These are phyloP conservation scores for Curvularia eragrostidis DNA, from an alignment of 2,329 filamentous ascomycete species.

Conservation along the genomic window DNA sequence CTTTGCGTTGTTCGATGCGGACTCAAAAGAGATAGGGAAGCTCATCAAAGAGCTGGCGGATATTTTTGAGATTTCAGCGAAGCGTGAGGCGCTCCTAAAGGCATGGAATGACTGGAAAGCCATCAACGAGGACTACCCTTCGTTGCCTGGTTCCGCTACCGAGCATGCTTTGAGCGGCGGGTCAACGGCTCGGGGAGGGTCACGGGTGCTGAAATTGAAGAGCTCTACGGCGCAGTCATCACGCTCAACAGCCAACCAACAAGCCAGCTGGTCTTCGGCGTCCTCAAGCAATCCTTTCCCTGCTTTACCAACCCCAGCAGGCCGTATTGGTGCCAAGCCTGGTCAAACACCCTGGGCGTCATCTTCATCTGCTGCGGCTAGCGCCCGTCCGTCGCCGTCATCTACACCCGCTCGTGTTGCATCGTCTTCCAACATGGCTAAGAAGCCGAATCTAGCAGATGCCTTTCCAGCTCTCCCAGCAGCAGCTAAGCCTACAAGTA, in stretches of 20 bases:
- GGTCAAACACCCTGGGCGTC: slow-evolving; percentile 48
- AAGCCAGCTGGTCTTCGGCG: slow-evolving; percentile 64
- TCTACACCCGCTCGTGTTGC: slow-evolving; percentile 46
- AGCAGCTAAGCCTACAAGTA: slow-evolving; percentile 71
- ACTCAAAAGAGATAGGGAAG: slow-evolving; percentile 81
- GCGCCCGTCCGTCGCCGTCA: slow-evolving; percentile 49
- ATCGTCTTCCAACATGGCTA: slow-evolving; percentile 38
- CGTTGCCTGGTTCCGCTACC: slow-evolving; percentile 71
- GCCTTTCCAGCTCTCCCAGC: slow-evolving; percentile 84
- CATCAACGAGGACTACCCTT: slow-evolving; percentile 94
- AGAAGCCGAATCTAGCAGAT: slow-evolving; percentile 53
- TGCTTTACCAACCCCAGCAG: slow-evolving; percentile 37
- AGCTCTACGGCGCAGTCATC: slow-evolving; percentile 73
- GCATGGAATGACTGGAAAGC: slow-evolving; percentile 96
- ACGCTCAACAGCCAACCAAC: slow-evolving; percentile 63
- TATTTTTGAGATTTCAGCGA: slow-evolving; percentile 82
- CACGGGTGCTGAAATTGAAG: slow-evolving; percentile 71
- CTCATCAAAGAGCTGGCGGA: slow-evolving; percentile 91
- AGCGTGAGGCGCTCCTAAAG: slow-evolving; percentile 74
- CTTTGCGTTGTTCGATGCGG: slow-evolving; percentile 84
- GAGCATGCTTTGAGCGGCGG: slow-evolving; percentile 50
- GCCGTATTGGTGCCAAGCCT: slow-evolving; percentile 45
- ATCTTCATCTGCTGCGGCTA: slow-evolving; percentile 36
- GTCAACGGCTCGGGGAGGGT: slow-evolving; percentile 60
- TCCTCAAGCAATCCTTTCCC: slow-evolving; percentile 44